A percentile compares a stretch with the other conserved stretches of the same genome.
phyloP scores from a whole-genome alignment of 441 rosid species.

The Mallotus repandus region DNA sequence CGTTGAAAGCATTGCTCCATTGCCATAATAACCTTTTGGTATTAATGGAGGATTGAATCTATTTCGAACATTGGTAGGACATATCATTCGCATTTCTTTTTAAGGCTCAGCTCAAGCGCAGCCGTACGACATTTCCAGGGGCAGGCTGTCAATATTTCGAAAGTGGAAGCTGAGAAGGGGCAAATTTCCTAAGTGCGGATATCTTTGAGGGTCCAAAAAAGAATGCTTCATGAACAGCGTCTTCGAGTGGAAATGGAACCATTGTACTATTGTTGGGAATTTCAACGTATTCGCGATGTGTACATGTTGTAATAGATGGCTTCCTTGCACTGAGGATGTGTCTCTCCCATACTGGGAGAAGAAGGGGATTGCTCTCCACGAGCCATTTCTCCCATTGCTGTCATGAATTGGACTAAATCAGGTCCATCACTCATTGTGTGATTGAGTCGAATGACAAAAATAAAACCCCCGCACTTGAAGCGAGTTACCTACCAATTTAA shows the following conservation, averaged over 20 bases:
- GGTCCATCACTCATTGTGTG: constrained; percentile 43
- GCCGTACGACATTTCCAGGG: constrained; percentile 52
- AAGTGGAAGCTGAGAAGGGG: constrained; percentile 31
- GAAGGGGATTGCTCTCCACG: constrained; percentile 32
- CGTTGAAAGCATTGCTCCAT: constrained; percentile 18
- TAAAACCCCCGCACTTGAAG: constrained; percentile 44
- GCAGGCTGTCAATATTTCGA: constrained; percentile 44
- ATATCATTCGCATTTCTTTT: constrained; percentile 33
- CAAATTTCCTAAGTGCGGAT: constrained; percentile 24
- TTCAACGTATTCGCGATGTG: not conserved
- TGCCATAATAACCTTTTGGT: constrained; percentile 47
- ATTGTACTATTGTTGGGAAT: constrained; percentile 19
- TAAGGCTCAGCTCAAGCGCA: constrained; percentile 35
- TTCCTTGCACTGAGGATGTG: constrained; percentile 34
- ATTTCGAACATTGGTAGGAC: constrained; percentile 32
- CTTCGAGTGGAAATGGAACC: constrained; percentile 35
- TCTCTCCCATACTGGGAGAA: constrained; percentile 40
- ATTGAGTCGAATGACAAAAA: constrained; percentile 36
- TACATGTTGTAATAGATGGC: constrained; percentile 16
- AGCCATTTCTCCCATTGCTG: constrained; percentile 33
- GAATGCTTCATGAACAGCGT: constrained; percentile 35
- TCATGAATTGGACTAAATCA: constrained; percentile 40
- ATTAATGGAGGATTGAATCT: constrained; percentile 36
- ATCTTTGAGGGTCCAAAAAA: constrained; percentile 35
- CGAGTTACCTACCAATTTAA: constrained; percentile 36